These are phyloP conservation scores for Podaxis sp. DNA, from an alignment of 768 basidiomycete genomes.

Conservation along the genomic window DNA sequence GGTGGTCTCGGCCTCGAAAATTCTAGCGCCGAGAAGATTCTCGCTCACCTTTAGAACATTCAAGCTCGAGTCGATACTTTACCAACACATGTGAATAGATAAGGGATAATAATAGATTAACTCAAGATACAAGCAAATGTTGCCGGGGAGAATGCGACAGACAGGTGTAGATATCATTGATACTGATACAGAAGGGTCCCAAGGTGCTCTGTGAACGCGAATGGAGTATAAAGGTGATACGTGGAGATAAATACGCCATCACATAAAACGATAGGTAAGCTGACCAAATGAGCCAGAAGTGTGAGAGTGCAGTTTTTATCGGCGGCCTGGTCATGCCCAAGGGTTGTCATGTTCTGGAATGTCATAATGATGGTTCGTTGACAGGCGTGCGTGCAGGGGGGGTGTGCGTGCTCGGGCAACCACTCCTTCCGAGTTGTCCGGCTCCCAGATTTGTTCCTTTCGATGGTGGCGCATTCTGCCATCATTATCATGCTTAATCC, in stretches of 20 bases:
- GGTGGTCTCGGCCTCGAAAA: conserved; percentile 45
- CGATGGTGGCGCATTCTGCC: conserved; percentile 12
- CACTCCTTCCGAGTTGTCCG: conserved; percentile 17
- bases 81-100: neutral
- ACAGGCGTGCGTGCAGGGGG: conserved; percentile 8
- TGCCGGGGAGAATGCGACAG: neutral
- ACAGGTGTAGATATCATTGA: neutral
- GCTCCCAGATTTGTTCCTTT: conserved; percentile 12
- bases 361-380: conserved; percentile 4
- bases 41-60: conserved; percentile 30
- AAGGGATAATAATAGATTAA: neutral
- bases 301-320: neutral
- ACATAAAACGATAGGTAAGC: neutral
- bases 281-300: too few species aligned
- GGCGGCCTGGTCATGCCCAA: conserved; percentile 15
- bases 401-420: conserved; percentile 11
- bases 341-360: conserved; percentile 17
- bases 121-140: neutral
- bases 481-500: conserved; percentile 28
- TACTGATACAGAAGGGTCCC: neutral
- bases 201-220: neutral
- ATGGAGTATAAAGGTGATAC: neutral
- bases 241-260: neutral
- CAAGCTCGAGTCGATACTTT: neutral
- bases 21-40: conserved; percentile 55